Base-by-base conservation (phyloP, 75 land plant genomes). In the Adiantum capillusveneris region DNA sequence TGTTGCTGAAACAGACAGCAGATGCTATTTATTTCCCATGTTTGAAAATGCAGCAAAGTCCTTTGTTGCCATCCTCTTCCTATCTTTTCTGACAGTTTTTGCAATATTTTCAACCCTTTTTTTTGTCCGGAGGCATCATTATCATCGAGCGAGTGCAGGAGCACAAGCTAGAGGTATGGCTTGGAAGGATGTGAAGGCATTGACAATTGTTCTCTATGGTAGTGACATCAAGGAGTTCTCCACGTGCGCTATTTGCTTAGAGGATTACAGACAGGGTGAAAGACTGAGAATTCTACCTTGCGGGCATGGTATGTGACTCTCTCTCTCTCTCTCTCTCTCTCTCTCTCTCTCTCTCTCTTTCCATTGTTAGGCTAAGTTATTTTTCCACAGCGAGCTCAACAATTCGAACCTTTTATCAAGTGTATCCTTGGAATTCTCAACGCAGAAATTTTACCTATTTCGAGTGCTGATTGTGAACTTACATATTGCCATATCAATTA, bases 41-140 rank as follows among this genome's bases (percentile, higher is more conserved):
- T 66, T 67, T 44, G 72, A 74, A 55, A 73, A 58, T 45, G 62
- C 77, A 12, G 78, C 78, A 17, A 67, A 71, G 78, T 77, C 79
- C 25, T 78, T 77, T 19, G 62, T 77, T 65, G 78, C 78, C n/a
- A 79, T 77, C 16, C 67, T 78, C 12, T 74, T 77, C 72, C 56
- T 77, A 31, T 77, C 78, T 6, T 56, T 77, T 34, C 71, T 77
- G 54, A 78, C 78, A 6, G 79, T 77, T 25, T 71, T 71, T 7
- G 63, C 78, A 6, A 72, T 77, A n/a, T 24, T 77, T 24, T 42
- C 78, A 11, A 77, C 78, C 1, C 74, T 74, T 26, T 60, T 77
- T 59, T 77, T 77, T 58, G 72, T 77, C 16, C 71, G 78, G 49
- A 77, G 71, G 25, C 64, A 77, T 25, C 68, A 71, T 11, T 41